Conservation (phyloP, 441 rosid species). For the Corymbia citriodora region DNA sequence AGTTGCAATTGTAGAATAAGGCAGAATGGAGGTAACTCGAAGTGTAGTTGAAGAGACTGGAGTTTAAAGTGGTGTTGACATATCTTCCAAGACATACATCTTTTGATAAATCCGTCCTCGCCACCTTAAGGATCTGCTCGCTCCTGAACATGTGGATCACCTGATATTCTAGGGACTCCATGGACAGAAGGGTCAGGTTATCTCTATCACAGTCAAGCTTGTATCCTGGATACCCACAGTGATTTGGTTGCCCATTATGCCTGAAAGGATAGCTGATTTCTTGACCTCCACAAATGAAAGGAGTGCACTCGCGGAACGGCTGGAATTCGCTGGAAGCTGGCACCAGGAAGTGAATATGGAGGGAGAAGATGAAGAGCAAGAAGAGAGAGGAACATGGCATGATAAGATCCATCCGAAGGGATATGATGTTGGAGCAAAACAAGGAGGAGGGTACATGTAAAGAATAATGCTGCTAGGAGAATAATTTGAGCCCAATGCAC, state of each 20-base stretch:
- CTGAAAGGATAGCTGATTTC: rapidly evolving
- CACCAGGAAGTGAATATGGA: not conserved
- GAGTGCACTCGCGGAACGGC: rapidly evolving
- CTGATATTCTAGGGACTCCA: not conserved
- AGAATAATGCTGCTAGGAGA: rapidly evolving
- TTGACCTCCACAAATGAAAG: not conserved
- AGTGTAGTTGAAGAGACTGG: not conserved
- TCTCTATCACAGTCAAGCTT: not conserved
- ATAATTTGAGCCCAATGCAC: not conserved
- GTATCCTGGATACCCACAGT: not conserved
- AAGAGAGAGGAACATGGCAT: rapidly evolving
- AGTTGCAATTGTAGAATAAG: not conserved
- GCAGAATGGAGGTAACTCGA: not conserved
- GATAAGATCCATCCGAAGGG: not conserved
- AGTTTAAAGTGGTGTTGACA: not conserved
- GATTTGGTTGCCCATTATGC: rapidly evolving
- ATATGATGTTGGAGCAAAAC: not conserved
- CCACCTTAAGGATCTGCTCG: not conserved
- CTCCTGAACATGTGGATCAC: rapidly evolving
- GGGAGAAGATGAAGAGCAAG: not conserved
- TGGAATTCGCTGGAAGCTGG: not conserved
- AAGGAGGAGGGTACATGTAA: not conserved
- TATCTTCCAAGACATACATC: not conserved
- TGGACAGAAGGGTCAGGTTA: not conserved
- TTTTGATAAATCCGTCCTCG: not conserved